Conservation (phyloP, 345 rosid species). For the Hevea brasiliensis region DNA sequence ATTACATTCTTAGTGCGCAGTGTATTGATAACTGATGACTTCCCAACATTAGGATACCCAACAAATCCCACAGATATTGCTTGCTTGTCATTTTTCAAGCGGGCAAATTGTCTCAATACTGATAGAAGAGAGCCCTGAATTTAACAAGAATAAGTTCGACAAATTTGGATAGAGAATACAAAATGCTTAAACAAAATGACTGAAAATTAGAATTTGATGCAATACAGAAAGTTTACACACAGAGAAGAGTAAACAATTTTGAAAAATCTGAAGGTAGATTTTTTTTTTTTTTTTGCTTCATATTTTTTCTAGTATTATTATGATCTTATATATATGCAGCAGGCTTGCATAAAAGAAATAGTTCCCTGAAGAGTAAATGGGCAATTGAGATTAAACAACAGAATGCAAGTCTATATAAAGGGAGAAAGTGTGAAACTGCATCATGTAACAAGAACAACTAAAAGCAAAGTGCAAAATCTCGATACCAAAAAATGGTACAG, state of each 20-base stretch:
- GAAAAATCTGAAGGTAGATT: not conserved
- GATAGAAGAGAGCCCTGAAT: constrained; percentile 88
- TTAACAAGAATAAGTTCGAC: constrained; percentile 6
- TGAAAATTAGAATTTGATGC: not conserved
- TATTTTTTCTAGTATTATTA: not conserved
- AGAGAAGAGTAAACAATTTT: not conserved
- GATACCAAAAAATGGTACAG: not conserved
- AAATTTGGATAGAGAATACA: not conserved
- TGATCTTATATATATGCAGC: not conserved
- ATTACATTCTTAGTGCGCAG: constrained; percentile 86
- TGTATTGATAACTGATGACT: constrained; percentile 94
- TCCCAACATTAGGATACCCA: constrained; percentile 97
- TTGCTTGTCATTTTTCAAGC: constrained; percentile 90
- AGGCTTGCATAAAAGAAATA: not conserved
- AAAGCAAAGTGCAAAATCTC: not conserved
- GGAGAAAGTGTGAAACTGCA: not conserved
- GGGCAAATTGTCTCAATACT: constrained; percentile 85
- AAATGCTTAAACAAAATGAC: not conserved
- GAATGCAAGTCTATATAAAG: not conserved
- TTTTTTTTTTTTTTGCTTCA: not conserved
- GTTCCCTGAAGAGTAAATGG: not conserved
- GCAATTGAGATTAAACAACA: not conserved
- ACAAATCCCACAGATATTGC: constrained; percentile 93
- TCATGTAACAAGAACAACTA: not conserved
- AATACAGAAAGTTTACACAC: not conserved